Percentiles rank a stretch among this genome's conserved stretches.
Conservation (phyloP, 2,329 filamentous ascomycete genomes). For the Aspergillus glaucus region DNA sequence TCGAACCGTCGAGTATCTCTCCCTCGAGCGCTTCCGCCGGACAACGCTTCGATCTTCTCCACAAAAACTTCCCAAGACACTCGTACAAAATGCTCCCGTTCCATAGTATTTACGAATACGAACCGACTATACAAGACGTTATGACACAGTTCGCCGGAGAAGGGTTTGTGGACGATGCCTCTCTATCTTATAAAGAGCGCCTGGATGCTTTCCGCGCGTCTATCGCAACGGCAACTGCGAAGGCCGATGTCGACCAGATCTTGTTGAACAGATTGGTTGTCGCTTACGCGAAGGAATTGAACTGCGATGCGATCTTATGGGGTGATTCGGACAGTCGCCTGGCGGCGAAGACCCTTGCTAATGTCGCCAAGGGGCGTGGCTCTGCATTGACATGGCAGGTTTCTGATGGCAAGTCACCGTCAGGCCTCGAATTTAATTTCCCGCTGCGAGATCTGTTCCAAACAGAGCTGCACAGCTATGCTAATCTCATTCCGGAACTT, state of each 20-base stretch:
- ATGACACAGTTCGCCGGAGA: conserved; percentile 25
- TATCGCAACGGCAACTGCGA: conserved; percentile 68
- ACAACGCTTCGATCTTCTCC: conserved; percentile 41
- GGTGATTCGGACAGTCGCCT: conserved; percentile 83
- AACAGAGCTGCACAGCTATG: conserved; percentile 68
- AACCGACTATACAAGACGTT: conserved; percentile 27
- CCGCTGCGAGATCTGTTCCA: conserved; percentile 80
- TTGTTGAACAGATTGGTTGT: conserved; percentile 68
- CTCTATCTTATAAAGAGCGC: conserved; percentile 35
- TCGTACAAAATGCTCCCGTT: conserved; percentile 59
- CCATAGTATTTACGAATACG: conserved; percentile 51
- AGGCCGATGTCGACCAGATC: conserved; percentile 64
- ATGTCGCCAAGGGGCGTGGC: conserved; percentile 86
- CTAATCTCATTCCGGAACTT: conserved; percentile 49
- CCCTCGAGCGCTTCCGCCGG: conserved; percentile 14
- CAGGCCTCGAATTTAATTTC: conserved; percentile 61
- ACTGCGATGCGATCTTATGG: conserved; percentile 68
- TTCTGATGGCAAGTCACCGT: conserved; percentile 62
- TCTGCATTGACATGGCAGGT: conserved; percentile 76
- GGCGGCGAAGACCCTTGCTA: conserved; percentile 75
- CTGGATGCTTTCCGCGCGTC: conserved; percentile 53
- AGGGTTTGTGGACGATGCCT: conserved; percentile 20
- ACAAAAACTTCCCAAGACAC: conserved; percentile 59
- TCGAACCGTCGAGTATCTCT: conserved; percentile 36
- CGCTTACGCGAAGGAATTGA: conserved; percentile 52